Evolutionary conservation across 2,329 filamentous ascomycete species (phyloP), one percentile per base, ranked within the genome.

Genomic region (Penicillium olsonii): DNA sequence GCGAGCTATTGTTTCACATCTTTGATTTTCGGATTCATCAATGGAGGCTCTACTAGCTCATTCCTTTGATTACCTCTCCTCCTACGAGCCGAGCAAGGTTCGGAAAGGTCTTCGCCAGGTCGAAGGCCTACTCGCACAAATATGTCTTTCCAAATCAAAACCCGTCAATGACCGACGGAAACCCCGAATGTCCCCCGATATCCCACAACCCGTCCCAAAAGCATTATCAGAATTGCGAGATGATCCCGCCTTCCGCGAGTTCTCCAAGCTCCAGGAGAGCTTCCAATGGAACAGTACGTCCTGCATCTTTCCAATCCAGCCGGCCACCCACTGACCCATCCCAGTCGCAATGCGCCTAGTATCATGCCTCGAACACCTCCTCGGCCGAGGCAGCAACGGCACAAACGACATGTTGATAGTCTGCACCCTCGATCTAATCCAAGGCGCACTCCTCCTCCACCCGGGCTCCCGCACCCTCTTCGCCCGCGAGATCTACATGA

Each of bases 51-150:
- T 97, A 22, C 80, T 97, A 48, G 95, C 90, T 37, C 85, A 95
- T 69, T 91, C 92, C 53, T 97, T 97, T 74, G 92, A 96, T 77
- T 95, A 95, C 74, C 87, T 96, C 58, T 95, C 92, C 53, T 96
- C 92, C 41, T 92, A 92, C 70, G 91, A 96, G 64, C 85, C 86
- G 50, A 80, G 82, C 69, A 96, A 96, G 76, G 88, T 97, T 67
- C 87, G 90, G 62, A 97, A 96, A 76, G 94, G 92, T 43, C 76
- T 97, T 59, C 87, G 90, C 60, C 92, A 96, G 75, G 90, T 97
- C 56, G 92, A 97, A 75, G 91, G 91, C 26, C 82, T 97, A 38
- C 82, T 97, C 42, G 92, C 92, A 18, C 92, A 96, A 73, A 95
- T 97, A 74, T 96, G 92, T 74, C 84, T 97, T 34, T 87, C 87